Percentiles rank a stretch among this genome's conserved stretches.
These are phyloP conservation scores for Metarhizium robertsii DNA, from an alignment of 2,329 filamentous ascomycete genomes.

Conservation along the genomic window DNA sequence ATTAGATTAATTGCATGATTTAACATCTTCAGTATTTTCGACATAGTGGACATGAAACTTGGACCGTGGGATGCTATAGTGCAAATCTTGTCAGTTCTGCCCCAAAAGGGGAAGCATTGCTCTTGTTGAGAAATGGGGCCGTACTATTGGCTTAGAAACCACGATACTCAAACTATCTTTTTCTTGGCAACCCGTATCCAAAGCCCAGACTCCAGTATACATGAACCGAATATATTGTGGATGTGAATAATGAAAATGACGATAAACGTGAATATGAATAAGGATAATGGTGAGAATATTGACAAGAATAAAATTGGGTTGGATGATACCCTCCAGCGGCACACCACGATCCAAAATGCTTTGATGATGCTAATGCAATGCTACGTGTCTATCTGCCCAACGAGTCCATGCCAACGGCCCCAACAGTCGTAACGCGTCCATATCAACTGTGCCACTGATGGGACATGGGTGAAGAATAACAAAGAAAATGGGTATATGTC, in stretches of 20 bases:
- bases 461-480: neutral
- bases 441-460: neutral
- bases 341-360: neutral
- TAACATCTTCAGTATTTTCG: neutral
- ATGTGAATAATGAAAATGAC: no score
- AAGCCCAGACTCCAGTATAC: no score
- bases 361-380: slow-evolving; percentile 2
- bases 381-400: neutral
- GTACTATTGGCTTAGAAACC: no score
- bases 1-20: neutral
- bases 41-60: neutral
- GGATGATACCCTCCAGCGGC: neutral
- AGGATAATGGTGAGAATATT: no score
- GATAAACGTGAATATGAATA: no score
- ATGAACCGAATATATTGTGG: no score
- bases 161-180: no score
- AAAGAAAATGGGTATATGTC: slow-evolving; percentile 2
- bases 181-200: no score
- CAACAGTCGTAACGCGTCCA: neutral
- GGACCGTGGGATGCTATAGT: neutral
- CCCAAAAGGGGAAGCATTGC: no score
- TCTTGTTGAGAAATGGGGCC: no score
- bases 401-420: neutral
- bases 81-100: no score
- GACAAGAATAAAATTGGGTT: neutral